Conservation (phyloP, 2,329 filamentous ascomycete species). For the Colletotrichum spaethianum region DNA sequence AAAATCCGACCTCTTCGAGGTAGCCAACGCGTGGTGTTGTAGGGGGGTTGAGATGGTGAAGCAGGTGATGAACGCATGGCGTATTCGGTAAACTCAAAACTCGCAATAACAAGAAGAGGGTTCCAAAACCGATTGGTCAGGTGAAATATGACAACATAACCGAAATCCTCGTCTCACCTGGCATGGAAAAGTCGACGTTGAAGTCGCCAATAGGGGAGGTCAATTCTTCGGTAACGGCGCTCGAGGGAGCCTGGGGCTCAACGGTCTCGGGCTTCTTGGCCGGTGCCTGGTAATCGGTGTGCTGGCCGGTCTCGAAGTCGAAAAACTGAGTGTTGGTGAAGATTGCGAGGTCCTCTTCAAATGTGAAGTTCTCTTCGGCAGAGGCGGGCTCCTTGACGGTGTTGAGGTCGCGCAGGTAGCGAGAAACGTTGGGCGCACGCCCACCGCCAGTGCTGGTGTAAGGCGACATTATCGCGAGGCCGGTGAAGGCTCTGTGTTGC, state of each 20-base stretch:
- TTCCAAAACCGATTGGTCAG: neutral
- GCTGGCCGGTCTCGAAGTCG: constrained; percentile 79
- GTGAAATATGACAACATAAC: constrained; percentile 22
- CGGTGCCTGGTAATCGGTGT: constrained; percentile 69
- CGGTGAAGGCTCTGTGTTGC: constrained; percentile 27
- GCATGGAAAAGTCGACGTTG: constrained; percentile 63
- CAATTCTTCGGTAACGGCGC: constrained; percentile 46
- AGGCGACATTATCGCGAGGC: constrained; percentile 70
- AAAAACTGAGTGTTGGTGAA: constrained; percentile 89
- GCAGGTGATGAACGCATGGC: neutral
- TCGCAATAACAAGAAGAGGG: neutral
- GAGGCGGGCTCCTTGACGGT: constrained; percentile 71
- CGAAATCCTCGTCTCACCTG: constrained; percentile 56
- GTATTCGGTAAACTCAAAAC: neutral
- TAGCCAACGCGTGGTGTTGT: neutral
- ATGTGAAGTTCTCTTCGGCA: constrained; percentile 72
- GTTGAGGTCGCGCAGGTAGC: constrained; percentile 91
- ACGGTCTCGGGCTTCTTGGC: constrained; percentile 59
- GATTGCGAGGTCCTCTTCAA: constrained; percentile 81
- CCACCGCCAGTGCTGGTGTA: constrained; percentile 74
- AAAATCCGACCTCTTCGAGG: neutral
- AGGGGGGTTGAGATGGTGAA: neutral
- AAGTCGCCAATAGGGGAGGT: constrained; percentile 61
- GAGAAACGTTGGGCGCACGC: constrained; percentile 88
- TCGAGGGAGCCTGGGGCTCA: constrained; percentile 47